Evolutionary conservation across 2,329 filamentous ascomycete genomes (phyloP).

Genomic region (Calonectria ilicicola): DNA sequence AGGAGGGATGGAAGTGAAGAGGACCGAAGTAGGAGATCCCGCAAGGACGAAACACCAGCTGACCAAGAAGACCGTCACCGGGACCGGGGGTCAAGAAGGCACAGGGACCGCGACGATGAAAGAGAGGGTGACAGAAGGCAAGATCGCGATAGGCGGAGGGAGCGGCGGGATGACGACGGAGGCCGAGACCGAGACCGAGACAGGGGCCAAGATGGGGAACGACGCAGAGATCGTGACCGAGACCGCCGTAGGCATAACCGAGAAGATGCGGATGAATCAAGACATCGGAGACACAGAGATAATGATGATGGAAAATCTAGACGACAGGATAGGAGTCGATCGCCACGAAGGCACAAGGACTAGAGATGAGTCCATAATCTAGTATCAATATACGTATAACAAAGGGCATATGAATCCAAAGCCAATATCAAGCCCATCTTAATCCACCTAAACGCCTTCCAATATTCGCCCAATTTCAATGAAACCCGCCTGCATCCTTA

Average conservation of each 20-base stretch:
- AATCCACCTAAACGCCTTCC: conserved; percentile 39
- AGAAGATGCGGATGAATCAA: conserved; percentile 45
- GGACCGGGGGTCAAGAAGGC: conserved; percentile 45
- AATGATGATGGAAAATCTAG: conserved; percentile 40
- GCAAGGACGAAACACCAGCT: conserved; percentile 51
- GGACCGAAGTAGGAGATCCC: conserved; percentile 48
- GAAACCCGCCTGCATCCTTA: conserved; percentile 9
- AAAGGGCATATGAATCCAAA: conserved; percentile 23
- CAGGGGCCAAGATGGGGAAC: conserved; percentile 35
- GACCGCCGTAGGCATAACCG: conserved; percentile 44
- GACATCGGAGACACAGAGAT: conserved; percentile 43
- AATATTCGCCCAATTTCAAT: conserved; percentile 30
- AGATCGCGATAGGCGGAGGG: conserved; percentile 33
- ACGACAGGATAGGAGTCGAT: conserved; percentile 57
- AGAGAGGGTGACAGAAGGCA: conserved; percentile 42
- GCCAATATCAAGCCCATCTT: conserved; percentile 25
- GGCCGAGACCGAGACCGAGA: conserved; percentile 40
- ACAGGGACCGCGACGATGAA: conserved; percentile 45
- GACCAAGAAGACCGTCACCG: conserved; percentile 42
- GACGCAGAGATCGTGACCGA: conserved; percentile 35
- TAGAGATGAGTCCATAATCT: conserved; percentile 39
- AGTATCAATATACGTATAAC: conserved; percentile 30
- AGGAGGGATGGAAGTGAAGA: conserved; percentile 47
- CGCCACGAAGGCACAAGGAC: conserved; percentile 50
- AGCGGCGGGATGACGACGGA: conserved; percentile 38